phyloP scores from a whole-genome alignment of 495 filamentous ascomycete species.

The Sordaria brevicollis region DNA sequence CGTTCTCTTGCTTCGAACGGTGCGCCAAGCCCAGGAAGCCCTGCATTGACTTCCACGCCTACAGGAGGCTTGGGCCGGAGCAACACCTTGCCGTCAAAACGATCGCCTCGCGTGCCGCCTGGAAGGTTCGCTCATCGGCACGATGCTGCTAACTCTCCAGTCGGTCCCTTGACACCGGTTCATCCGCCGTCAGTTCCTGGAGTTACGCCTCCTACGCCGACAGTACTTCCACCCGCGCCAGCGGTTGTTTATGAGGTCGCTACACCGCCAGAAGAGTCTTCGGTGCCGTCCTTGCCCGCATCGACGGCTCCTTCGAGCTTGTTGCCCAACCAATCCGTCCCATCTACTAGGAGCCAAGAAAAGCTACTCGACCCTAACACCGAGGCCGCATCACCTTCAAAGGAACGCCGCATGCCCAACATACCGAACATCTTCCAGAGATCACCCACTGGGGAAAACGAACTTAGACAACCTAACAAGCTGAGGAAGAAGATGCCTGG shows the following conservation, averaged over 20 bases:
- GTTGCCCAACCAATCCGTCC: conserved; percentile 3
- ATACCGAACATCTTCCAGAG: conserved; percentile 58
- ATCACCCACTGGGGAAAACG: conserved; percentile 52
- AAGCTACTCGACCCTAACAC: conserved; percentile 29
- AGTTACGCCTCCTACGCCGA: background rate
- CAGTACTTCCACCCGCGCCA: conserved; percentile 9
- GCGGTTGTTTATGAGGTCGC: conserved; percentile 17
- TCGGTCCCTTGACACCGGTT: conserved; percentile 21
- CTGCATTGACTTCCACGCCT: conserved; percentile 41
- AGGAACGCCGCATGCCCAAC: conserved; percentile 57
- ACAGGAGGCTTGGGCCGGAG: conserved; percentile 70
- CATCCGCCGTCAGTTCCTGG: conserved; percentile 1
- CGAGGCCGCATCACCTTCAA: conserved; percentile 51
- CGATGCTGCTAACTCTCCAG: conserved; percentile 22
- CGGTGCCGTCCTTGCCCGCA: background rate
- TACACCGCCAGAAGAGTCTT: conserved; percentile 12
- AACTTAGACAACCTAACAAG: conserved; percentile 68
- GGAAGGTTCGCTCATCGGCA: conserved; percentile 33
- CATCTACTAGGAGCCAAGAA: conserved; percentile 39
- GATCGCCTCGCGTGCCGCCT: conserved; percentile 59
- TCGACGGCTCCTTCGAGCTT: conserved; percentile 9
- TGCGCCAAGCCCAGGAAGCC: conserved; percentile 60
- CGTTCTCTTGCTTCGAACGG: conserved; percentile 63
- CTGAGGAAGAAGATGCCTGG: conserved; percentile 72
- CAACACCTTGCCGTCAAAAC: conserved; percentile 93